Conservation (phyloP, 2,329 filamentous ascomycete genomes). For the Trichophyton equinum region DNA sequence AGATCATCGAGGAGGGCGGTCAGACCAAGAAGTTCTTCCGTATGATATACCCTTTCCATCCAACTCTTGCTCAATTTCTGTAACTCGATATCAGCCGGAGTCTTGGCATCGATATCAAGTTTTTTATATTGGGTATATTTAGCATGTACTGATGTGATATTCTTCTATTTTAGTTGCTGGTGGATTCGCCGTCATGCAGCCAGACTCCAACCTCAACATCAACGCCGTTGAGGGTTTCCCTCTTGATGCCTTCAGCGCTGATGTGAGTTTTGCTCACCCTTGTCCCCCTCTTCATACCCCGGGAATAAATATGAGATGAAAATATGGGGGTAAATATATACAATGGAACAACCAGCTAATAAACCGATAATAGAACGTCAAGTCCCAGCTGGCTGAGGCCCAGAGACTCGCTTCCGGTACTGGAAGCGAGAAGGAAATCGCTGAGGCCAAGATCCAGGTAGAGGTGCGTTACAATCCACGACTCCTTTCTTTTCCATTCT, state of each 20-base stretch:
- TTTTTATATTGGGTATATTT: not conserved
- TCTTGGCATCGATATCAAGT: not conserved
- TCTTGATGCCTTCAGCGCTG: constrained; percentile 89
- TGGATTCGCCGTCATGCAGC: constrained; percentile 94
- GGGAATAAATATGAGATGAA: not conserved
- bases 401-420: constrained; percentile 85
- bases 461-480: constrained; percentile 53
- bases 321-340: not conserved
- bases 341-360: not conserved
- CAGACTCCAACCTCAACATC: constrained; percentile 88
- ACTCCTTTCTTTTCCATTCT: no score
- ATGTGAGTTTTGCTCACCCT: constrained; percentile 37
- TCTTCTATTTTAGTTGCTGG: constrained; percentile 58
- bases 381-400: constrained; percentile 80
- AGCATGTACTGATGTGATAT: not conserved
- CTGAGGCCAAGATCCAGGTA: constrained; percentile 97
- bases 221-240: constrained; percentile 94
- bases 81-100: constrained; percentile 12
- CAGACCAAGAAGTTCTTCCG: constrained; percentile 93
- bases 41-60: constrained; percentile 42
- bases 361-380: constrained; percentile 48
- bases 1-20: constrained; percentile 88
- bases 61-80: not conserved
- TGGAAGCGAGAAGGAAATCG: constrained; percentile 93
- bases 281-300: not conserved